Percentiles rank a stretch among this genome's conserved stretches.
Evolutionary conservation across 805 yeast genomes (phyloP).

Genomic region (Myxozyma neglecta): DNA sequence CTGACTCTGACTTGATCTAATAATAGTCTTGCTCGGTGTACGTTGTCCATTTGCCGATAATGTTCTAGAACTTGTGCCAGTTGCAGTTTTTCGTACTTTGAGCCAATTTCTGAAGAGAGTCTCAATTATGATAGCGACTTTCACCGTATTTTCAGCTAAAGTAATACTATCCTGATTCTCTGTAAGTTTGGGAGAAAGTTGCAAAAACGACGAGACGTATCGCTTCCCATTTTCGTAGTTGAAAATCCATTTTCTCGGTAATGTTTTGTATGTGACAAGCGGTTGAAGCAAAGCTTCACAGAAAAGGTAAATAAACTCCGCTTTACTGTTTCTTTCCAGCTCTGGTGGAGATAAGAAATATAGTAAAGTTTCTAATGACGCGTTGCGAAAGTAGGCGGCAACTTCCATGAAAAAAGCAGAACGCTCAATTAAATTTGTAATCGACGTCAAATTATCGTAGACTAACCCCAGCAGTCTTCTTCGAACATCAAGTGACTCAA

Average conservation of each 20-base stretch:
- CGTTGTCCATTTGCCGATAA: background rate
- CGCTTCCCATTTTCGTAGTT: conserved; percentile 10
- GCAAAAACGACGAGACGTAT: conserved; percentile 10
- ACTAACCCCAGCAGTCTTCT: conserved; percentile 12
- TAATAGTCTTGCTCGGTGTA: background rate
- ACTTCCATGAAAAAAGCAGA: conserved; percentile 16
- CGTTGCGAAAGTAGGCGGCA: conserved; percentile 10
- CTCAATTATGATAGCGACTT: conserved; percentile 14
- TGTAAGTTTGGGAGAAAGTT: background rate
- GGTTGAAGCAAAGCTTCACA: conserved; percentile 13
- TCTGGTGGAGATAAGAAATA: conserved; percentile 21
- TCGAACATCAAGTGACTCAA: conserved; percentile 4
- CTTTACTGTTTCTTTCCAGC: background rate
- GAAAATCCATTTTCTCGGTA: conserved; percentile 20
- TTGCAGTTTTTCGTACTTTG: conserved; percentile 11
- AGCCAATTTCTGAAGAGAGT: conserved; percentile 17
- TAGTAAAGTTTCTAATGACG: conserved; percentile 4
- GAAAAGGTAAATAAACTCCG: conserved; percentile 6
- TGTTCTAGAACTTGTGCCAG: conserved; percentile 8
- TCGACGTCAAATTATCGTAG: conserved; percentile 13
- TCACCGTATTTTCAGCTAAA: conserved; percentile 7
- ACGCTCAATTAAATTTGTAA: conserved; percentile 2
- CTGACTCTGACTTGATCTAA: background rate
- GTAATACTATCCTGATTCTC: background rate
- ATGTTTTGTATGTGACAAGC: background rate